Evolutionary conservation across 805 yeast species (phyloP), one percentile per base, ranked within the genome.

Genomic region (Hanseniaspora lachancei): DNA sequence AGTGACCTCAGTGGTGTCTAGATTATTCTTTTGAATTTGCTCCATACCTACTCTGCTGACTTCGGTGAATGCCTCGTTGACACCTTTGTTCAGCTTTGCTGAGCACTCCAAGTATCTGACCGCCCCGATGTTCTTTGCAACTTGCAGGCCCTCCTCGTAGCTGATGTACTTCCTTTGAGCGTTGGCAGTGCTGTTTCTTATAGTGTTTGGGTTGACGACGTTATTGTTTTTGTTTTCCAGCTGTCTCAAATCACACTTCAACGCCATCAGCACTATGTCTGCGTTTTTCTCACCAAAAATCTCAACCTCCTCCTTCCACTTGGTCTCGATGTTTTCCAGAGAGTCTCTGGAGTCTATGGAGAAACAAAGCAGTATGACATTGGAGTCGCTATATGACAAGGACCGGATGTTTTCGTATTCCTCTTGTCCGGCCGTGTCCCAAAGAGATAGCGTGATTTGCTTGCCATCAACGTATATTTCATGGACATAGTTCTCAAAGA

Each of bases 361-460:
- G 75, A 88, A 89, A 77, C 96, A 89, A 64, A 89, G 87, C 67
- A 89, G 77, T 58, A 89, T 85, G 60, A 89, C 96, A 68, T 87
- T 86, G 41, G 95, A 84, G 69, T 89, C 95, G 59, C 96, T 96
- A 72, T 89, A 89, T 15, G 91, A 83, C 61, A 87, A 75, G 46
- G 96, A 95, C 73, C 95, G 84, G 63, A 87, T 76, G 72, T 96
- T 85, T 71, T 88, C 96, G 69, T 89, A 89, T 75, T 89, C 97
- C 76, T 89, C 97, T 79, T 89, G 97, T 61, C 97, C 97, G 57
- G 97, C 96, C 62, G 96, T 89, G 21, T 91, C 98, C 98, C 98
- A 93, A 55, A 91, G 74, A 16, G 96, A 89, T 57, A 91, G 73
- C 65, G 89, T 95, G 63, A 91, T 86, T 50, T 93, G 88, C 68